Base-by-base conservation (phyloP, 352 stramenopile species). In the Globisporangium cylindrosporum region DNA sequence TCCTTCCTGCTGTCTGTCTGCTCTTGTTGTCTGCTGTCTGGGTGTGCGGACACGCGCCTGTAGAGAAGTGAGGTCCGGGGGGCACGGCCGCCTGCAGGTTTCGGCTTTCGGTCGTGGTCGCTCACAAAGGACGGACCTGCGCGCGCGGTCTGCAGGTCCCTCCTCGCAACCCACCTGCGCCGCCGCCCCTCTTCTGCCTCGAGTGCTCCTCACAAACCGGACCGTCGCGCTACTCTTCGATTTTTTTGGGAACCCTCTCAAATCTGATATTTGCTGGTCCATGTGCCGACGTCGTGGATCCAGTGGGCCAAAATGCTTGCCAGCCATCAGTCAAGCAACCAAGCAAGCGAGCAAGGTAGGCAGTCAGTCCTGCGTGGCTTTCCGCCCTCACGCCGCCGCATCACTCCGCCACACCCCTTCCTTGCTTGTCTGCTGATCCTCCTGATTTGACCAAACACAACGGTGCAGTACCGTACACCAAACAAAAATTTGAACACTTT, bases 11-110 rank as follows among this genome's bases (percentile, higher is more conserved):
- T 60, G 55, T n/a, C 12, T 60, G 55, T n/a, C 32, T 48, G 56
- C 56, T 59, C 25, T 59, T 59, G 25, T 59, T 34, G 10, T 34
- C 12, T 49, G 41, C 22, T 5, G 41, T 49, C 41, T 49, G 20
- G 27, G 64, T 68, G 62, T 62, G 62, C 25, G 63, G 63, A 58
- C 63, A 63, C 63, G 58, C 65, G 65, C 57, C 25, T 12, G 65
- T 56, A 32, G 20, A 51, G 29, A 66, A 70, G 65, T 70, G 65
- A 70, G 65, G 48, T 24, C 58, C 14, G 34, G 48, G 59, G 22
- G 36, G 14, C 38, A 41, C 55, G 27, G 55, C 24, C 55, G 55
- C 55, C 36, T 7, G 27, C 12, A 34, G 53, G 5, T 10, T 18
- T 29, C 41, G 18, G 3, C 41, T 49, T 49, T 49, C 15, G 15